phyloP scores from a whole-genome alignment of 768 basidiomycete genomes.

The Tephrocybe rancida region DNA sequence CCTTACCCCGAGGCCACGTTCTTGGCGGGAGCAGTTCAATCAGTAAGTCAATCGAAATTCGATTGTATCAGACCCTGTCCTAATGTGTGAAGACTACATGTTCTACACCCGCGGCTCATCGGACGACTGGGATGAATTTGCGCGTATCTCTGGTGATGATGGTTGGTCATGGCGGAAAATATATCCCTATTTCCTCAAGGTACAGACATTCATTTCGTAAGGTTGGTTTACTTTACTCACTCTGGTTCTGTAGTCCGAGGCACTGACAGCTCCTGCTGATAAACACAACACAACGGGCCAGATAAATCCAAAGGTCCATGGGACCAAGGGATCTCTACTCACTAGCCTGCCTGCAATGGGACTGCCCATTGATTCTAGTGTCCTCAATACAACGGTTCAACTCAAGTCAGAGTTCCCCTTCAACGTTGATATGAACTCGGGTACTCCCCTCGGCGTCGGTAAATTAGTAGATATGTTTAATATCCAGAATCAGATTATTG shows the following conservation, averaged over 20 bases:
- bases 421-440: conserved; percentile 25
- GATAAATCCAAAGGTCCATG: conserved; percentile 32
- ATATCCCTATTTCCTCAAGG: conserved; percentile 24
- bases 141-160: conserved; percentile 27
- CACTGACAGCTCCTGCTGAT: conserved; percentile 30
- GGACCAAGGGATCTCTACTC: conserved; percentile 25
- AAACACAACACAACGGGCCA: conserved; percentile 32
- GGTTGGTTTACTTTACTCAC: neutral
- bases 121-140: conserved; percentile 32
- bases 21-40: conserved; percentile 31
- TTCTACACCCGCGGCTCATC: conserved; percentile 32
- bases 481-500: neutral
- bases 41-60: conserved; percentile 19
- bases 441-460: conserved; percentile 27
- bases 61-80: neutral
- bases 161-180: conserved; percentile 36
- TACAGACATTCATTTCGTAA: neutral
- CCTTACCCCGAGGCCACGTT: conserved; percentile 26
- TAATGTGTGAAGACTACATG: conserved; percentile 26
- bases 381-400: conserved; percentile 30
- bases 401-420: conserved; percentile 24
- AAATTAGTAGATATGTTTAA: neutral
- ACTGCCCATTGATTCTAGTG: conserved; percentile 23
- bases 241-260: conserved; percentile 29
- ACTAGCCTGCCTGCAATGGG: conserved; percentile 30